Evolutionary conservation across 2,329 filamentous ascomycete species (phyloP).

Genomic region (Hypocreales sp.): DNA sequence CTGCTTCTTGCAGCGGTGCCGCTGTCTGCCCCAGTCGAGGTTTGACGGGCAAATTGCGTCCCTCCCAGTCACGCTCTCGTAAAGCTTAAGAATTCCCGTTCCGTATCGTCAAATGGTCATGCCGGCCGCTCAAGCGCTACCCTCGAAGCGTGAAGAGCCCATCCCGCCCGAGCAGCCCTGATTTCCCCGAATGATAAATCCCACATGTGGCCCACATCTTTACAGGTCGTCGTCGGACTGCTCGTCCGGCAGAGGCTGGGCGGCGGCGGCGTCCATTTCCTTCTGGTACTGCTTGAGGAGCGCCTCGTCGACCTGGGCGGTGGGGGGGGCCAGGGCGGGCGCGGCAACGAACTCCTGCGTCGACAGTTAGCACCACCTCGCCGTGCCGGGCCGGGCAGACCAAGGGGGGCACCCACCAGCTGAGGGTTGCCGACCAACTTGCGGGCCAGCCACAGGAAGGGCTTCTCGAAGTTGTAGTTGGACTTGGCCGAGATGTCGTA

Average conservation of each 20-base stretch:
- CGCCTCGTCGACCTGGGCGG: slow-evolving; percentile 73
- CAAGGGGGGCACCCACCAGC: slow-evolving; percentile 6
- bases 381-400: too few species aligned
- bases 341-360: slow-evolving; percentile 87
- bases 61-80: slow-evolving; percentile 19
- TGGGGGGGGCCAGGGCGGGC: slow-evolving; percentile 84
- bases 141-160: slow-evolving; percentile 7
- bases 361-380: slow-evolving; percentile 14
- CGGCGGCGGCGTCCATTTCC: slow-evolving; percentile 73
- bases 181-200: too few species aligned
- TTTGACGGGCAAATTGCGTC: slow-evolving; percentile 14
- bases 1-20: slow-evolving; percentile 16
- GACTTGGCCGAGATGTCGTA: slow-evolving; percentile 99
- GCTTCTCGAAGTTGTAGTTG: slow-evolving; percentile 99
- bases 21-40: slow-evolving; percentile 16
- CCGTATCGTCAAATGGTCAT: slow-evolving; percentile 23
- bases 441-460: slow-evolving; percentile 96
- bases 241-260: slow-evolving; percentile 85
- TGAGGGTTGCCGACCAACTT: slow-evolving; percentile 90
- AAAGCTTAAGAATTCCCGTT: slow-evolving; percentile 15
- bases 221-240: slow-evolving; percentile 62
- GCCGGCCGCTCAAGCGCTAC: slow-evolving; percentile 15
- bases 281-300: slow-evolving; percentile 69
- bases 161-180: slow-evolving; percentile 10
- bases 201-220: too few species aligned